These are phyloP conservation scores for Limonium bicolor DNA, from an alignment of 148 eudicot species.

Conservation along the genomic window DNA sequence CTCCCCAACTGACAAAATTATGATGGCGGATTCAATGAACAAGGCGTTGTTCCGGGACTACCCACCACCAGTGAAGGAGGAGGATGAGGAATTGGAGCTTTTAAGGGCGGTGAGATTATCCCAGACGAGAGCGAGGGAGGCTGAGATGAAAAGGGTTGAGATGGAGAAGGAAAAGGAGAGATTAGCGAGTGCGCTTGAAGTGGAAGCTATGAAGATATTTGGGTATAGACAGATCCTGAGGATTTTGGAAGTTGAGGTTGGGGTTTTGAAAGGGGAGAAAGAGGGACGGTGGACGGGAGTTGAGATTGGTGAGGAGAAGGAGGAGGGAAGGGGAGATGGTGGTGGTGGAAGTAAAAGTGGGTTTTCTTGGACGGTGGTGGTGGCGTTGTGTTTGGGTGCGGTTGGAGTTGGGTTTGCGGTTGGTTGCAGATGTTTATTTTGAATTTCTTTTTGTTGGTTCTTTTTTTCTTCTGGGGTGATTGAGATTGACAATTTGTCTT, in stretches of 20 bases:
- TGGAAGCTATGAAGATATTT: constrained; percentile 24
- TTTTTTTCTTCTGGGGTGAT: too few relatives aligned
- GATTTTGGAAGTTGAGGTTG: constrained; percentile 30
- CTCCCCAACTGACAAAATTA: too few relatives aligned
- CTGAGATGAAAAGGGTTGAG: constrained; percentile 23
- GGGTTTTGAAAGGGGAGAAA: constrained; percentile 5
- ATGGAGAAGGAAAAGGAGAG: constrained; percentile 24
- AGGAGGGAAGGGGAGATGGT: constrained; percentile 3
- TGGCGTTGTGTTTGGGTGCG: constrained; percentile 41
- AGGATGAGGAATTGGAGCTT: constrained; percentile 24
- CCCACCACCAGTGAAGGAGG: not conserved
- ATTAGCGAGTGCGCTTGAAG: constrained; percentile 13
- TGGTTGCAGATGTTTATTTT: constrained; percentile 18
- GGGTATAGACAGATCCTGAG: constrained; percentile 30
- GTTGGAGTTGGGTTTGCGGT: constrained; percentile 36
- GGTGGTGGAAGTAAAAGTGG: too few relatives aligned
- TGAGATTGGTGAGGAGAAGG: too few relatives aligned
- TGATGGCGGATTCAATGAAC: too few relatives aligned
- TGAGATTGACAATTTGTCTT: too few relatives aligned
- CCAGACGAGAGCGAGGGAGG: constrained; percentile 58
- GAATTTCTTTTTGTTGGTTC: not conserved
- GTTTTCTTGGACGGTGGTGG: constrained; percentile 18
- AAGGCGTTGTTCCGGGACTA: too few relatives aligned
- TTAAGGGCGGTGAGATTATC: constrained; percentile 43
- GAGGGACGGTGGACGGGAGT: too few relatives aligned